phyloP scores from a whole-genome alignment of 306 rosid genomes.

The Lathyrus tuberosus region DNA sequence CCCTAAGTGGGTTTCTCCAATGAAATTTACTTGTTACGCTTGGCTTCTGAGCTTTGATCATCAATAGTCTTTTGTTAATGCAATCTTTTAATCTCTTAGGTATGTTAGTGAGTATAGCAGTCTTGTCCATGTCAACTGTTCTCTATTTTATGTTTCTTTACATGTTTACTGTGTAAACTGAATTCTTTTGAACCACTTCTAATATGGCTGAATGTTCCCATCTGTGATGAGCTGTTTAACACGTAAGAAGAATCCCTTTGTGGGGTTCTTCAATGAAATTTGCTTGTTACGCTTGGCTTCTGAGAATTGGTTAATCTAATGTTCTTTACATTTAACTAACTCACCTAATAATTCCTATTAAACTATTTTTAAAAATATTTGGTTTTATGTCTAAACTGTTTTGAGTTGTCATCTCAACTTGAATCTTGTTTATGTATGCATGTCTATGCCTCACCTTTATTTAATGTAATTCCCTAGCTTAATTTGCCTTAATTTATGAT shows the following conservation, averaged over 20 bases:
- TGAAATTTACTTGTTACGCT: constrained; percentile 62
- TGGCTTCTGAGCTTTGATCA: constrained; percentile 61
- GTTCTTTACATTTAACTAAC: background rate
- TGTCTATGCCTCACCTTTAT: background rate
- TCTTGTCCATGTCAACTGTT: background rate
- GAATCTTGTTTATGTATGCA: background rate
- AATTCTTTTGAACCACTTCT: background rate
- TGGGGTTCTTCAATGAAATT: constrained; percentile 47
- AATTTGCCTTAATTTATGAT: background rate
- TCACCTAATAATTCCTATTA: background rate
- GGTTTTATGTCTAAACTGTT: background rate
- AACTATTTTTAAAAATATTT: background rate
- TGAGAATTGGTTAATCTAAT: constrained; percentile 40
- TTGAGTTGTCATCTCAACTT: background rate
- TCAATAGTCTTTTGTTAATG: background rate
- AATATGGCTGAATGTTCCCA: background rate
- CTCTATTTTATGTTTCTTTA: background rate
- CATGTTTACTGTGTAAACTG: background rate
- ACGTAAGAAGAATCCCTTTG: constrained; percentile 39
- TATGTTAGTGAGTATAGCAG: background rate
- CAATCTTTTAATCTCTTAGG: background rate
- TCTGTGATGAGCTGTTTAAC: constrained; percentile 52
- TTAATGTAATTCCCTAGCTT: background rate
- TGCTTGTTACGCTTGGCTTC: constrained; percentile 63
- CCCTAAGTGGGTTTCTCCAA: constrained; percentile 38